phyloP scores from a whole-genome alignment of 768 basidiomycete genomes.

The Dacryopinax spathularia region DNA sequence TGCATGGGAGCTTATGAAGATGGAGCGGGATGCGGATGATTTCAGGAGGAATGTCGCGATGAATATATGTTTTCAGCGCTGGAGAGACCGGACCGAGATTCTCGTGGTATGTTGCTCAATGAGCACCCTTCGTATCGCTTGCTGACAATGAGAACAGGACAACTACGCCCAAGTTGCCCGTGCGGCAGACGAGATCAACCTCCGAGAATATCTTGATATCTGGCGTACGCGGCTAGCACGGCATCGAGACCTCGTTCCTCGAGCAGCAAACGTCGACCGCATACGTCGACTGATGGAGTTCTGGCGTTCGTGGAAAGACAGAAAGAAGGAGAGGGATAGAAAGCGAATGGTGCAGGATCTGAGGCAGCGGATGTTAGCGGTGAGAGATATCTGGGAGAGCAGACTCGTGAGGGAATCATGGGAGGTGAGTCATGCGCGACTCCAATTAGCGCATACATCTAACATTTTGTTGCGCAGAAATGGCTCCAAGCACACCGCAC shows the following conservation, averaged over 20 bases:
- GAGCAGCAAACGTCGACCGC: constrained; percentile 33
- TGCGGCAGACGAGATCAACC: constrained; percentile 51
- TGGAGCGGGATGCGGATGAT: constrained; percentile 51
- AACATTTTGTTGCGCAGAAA: constrained; percentile 19
- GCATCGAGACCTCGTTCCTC: constrained; percentile 29
- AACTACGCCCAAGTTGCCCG: constrained; percentile 52
- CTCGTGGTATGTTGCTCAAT: constrained; percentile 45
- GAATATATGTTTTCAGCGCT: constrained; percentile 60
- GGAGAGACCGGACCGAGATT: constrained; percentile 60
- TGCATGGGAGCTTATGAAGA: constrained; percentile 5
- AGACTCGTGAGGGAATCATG: constrained; percentile 42
- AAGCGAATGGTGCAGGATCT: constrained; percentile 52
- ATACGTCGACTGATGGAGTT: constrained; percentile 31
- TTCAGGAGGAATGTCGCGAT: constrained; percentile 50
- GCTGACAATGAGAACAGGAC: constrained; percentile 33
- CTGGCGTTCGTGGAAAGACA: constrained; percentile 41
- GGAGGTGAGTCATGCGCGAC: constrained; percentile 9
- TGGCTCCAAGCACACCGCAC: constrained; percentile 51
- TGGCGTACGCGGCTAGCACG: constrained; percentile 40
- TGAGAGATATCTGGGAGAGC: constrained; percentile 42
- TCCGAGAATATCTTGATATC: constrained; percentile 42
- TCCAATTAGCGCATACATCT: constrained; percentile 2
- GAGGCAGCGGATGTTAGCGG: constrained; percentile 51
- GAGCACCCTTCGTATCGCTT: constrained; percentile 5
- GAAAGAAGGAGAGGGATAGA: constrained; percentile 41